Conservation (phyloP, 768 basidiomycete genomes). For the Mrakia gelida region DNA sequence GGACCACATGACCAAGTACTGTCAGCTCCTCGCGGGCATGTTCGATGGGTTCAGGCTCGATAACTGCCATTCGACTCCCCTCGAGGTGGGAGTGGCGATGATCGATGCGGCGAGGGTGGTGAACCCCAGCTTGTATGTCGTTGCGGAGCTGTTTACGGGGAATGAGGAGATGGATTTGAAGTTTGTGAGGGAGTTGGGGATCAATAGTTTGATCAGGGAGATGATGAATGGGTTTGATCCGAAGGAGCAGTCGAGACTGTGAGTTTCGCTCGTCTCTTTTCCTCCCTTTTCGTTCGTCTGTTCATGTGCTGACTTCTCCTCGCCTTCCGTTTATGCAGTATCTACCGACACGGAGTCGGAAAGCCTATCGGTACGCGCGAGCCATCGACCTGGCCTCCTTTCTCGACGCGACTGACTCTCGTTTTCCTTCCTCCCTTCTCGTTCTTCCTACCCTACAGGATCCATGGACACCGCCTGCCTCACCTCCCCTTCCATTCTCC, state of each 20-base stretch:
- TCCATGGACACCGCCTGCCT: conserved; percentile 91
- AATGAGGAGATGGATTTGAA: conserved; percentile 86
- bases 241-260: conserved; percentile 79
- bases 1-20: conserved; percentile 83
- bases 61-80: conserved; percentile 95
- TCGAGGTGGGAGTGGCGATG: conserved; percentile 91
- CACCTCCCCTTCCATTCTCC: conserved; percentile 67
- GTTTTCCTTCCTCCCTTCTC: too few relatives aligned
- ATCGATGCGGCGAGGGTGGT: conserved; percentile 83
- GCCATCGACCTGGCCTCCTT: conserved; percentile 7
- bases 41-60: conserved; percentile 98
- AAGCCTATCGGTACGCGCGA: conserved; percentile 76
- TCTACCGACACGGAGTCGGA: conserved; percentile 84
- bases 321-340: conserved; percentile 33
- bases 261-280: conserved; percentile 29
- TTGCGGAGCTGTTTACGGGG: conserved; percentile 95
- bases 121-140: conserved; percentile 91
- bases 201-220: conserved; percentile 91
- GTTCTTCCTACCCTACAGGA: conserved; percentile 48
- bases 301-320: conserved; percentile 8
- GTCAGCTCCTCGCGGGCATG: conserved; percentile 66
- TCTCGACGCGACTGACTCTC: not conserved
- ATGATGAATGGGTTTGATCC: conserved; percentile 78
- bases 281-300: not conserved
- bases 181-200: conserved; percentile 85